phyloP scores from a whole-genome alignment of 306 rosid genomes.

The Quercus suber region DNA sequence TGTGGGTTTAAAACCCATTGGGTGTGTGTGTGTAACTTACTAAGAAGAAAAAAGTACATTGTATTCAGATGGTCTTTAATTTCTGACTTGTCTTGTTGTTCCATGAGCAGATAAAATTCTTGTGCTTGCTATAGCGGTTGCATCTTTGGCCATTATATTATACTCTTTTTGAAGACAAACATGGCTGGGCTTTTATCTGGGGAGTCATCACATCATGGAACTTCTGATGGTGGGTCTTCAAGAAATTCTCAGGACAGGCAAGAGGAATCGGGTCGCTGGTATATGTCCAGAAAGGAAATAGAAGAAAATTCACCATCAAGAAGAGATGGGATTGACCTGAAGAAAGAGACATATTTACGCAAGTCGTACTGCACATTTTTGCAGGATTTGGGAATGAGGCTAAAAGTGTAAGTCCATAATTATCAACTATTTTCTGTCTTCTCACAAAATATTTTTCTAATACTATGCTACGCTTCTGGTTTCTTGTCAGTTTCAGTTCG shows the following conservation, averaged over 20 bases:
- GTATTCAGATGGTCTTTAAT: neutral
- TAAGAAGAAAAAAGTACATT: neutral
- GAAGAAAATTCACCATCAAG: slow-evolving; percentile 91
- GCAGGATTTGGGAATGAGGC: slow-evolving; percentile 94
- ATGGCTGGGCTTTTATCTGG: slow-evolving; percentile 43
- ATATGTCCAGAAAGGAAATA: slow-evolving; percentile 71
- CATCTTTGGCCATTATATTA: neutral
- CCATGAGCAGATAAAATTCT: slow-evolving; percentile 7
- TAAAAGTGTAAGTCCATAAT: slow-evolving; percentile 77
- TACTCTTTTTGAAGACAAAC: slow-evolving; percentile 13
- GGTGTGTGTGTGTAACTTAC: too few species aligned
- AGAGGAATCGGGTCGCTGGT: slow-evolving; percentile 67
- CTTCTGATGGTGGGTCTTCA: slow-evolving; percentile 32
- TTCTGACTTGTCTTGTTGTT: neutral
- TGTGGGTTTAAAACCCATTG: too few species aligned
- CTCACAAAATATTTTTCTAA: neutral
- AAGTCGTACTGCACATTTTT: slow-evolving; percentile 90
- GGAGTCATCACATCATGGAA: slow-evolving; percentile 38
- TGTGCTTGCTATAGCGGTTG: neutral
- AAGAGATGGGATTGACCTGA: slow-evolving; percentile 80
- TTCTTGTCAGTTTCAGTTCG: neutral
- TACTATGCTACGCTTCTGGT: neutral
- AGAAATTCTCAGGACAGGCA: slow-evolving; percentile 34
- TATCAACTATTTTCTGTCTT: neutral
- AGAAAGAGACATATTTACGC: slow-evolving; percentile 88